phyloP scores from a whole-genome alignment of 2,329 filamentous ascomycete species.

The Xenoacremonium recifei region DNA sequence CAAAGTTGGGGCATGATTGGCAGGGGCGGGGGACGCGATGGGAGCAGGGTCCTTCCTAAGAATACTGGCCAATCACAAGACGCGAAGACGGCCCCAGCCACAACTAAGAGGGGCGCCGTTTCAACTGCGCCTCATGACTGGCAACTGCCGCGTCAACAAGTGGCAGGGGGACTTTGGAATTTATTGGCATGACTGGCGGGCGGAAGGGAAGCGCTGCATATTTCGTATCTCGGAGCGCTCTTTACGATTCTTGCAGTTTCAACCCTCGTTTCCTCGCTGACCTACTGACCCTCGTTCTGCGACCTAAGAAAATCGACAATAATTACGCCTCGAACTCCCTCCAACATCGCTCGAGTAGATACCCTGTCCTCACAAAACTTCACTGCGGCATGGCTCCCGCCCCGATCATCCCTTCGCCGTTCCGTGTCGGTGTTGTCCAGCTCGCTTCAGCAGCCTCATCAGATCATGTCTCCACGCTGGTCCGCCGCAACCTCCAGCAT shows the following conservation, averaged over 20 bases:
- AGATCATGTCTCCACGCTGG: slow-evolving; percentile 27
- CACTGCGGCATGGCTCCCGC: slow-evolving; percentile 21
- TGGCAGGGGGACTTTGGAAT: slow-evolving; percentile 10
- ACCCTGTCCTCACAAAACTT: too few relatives aligned
- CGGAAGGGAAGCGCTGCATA: too few relatives aligned
- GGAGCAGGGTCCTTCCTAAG: slow-evolving; percentile 14
- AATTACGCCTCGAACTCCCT: too few relatives aligned
- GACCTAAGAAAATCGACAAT: too few relatives aligned
- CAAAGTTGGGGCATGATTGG: slow-evolving; percentile 15
- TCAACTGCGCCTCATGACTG: slow-evolving; percentile 27
- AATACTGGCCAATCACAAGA: slow-evolving; percentile 20
- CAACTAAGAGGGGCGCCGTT: slow-evolving; percentile 23
- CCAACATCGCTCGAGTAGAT: too few relatives aligned
- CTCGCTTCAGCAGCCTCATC: slow-evolving; percentile 6
- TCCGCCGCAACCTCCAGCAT: slow-evolving; percentile 51
- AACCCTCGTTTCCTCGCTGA: too few relatives aligned
- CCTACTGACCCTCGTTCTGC: too few relatives aligned
- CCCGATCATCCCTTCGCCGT: slow-evolving; percentile 14
- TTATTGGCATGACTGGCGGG: too few relatives aligned
- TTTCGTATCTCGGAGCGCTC: too few relatives aligned
- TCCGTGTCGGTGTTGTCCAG: slow-evolving; percentile 12
- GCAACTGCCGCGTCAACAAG: slow-evolving; percentile 28
- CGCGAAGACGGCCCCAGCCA: slow-evolving; percentile 16
- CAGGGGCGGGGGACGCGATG: slow-evolving; percentile 12
- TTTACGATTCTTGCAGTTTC: not conserved